These are phyloP conservation scores for Mortierella sp. DNA, from an alignment of 371 early-diverging fungal species.

Conservation along the genomic window DNA sequence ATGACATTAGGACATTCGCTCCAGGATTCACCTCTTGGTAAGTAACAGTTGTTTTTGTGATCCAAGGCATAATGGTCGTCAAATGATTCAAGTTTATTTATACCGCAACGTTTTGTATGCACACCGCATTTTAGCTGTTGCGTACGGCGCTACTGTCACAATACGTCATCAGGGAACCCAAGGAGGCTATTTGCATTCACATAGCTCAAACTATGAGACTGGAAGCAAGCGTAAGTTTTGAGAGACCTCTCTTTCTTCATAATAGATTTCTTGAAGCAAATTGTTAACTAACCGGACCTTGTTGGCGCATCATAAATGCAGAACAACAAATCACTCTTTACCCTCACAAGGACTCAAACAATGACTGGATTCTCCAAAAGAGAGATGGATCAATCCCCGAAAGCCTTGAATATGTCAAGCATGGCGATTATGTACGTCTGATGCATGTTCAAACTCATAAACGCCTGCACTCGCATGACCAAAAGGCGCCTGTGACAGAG, in stretches of 20 bases:
- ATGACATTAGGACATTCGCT: conserved; percentile 64
- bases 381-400: conserved; percentile 58
- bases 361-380: conserved; percentile 83
- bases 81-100: too few species aligned
- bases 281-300: too few species aligned
- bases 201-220: conserved; percentile 80
- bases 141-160: conserved; percentile 83
- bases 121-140: conserved; percentile 81
- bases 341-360: conserved; percentile 89
- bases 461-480: conserved; percentile 82
- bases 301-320: conserved; percentile 17
- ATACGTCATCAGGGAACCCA: conserved; percentile 80
- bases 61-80: too few species aligned
- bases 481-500: conserved; percentile 87
- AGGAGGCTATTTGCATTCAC: conserved; percentile 92
- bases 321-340: conserved; percentile 96
- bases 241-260: neutral
- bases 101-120: too few species aligned
- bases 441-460: conserved; percentile 61
- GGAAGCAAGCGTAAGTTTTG: conserved; percentile 83
- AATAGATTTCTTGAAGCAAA: too few species aligned
- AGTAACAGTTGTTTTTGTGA: neutral
- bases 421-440: conserved; percentile 64
- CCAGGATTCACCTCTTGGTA: conserved; percentile 41
- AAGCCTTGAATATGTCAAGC: conserved; percentile 63